A percentile compares a stretch with the other conserved stretches of the same genome.
Evolutionary conservation across 1,284 basidiomycete genomes (phyloP).

Genomic region (Singerocomus inundabilis): DNA sequence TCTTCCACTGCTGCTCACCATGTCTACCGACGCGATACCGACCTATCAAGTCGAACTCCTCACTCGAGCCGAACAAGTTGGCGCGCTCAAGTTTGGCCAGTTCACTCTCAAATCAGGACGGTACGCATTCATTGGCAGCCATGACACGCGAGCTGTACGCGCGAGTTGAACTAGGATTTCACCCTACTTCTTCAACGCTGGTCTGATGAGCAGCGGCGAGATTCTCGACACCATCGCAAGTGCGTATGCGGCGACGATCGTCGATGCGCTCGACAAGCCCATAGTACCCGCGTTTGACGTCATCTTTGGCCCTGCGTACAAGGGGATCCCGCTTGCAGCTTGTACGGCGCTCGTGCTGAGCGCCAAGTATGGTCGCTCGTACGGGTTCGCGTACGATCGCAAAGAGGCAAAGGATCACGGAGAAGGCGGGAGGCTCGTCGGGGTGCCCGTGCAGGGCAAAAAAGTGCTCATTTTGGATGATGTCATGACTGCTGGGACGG

Average conservation of each 20-base stretch:
- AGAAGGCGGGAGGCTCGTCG: constrained; percentile 94
- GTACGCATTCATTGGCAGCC: constrained; percentile 44
- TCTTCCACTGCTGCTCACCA: constrained; percentile 5
- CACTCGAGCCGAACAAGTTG: constrained; percentile 47
- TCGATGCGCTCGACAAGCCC: constrained; percentile 41
- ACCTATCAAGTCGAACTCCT: constrained; percentile 48
- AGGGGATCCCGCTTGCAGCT: constrained; percentile 94
- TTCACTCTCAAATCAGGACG: constrained; percentile 95
- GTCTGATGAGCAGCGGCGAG: constrained; percentile 81
- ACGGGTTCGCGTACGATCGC: constrained; percentile 89
- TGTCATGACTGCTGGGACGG: constrained; percentile 96
- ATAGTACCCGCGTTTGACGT: constrained; percentile 78
- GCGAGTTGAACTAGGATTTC: constrained; percentile 55
- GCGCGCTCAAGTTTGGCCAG: constrained; percentile 84
- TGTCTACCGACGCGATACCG: constrained; percentile 23
- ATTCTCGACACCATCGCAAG: constrained; percentile 78
- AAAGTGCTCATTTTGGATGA: constrained; percentile 91
- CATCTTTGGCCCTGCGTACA: constrained; percentile 97
- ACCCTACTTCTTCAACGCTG: constrained; percentile 98
- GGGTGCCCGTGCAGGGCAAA: constrained; percentile 77
- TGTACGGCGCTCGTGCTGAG: constrained; percentile 81
- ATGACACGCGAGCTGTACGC: background rate
- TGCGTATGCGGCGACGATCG: constrained; percentile 87
- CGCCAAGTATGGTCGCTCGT: constrained; percentile 60
- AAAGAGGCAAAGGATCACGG: constrained; percentile 98